Percentiles rank a stretch among this genome's conserved stretches.
Conservation (phyloP, 805 yeast species). For the Metschnikowia drakensbergensis region DNA sequence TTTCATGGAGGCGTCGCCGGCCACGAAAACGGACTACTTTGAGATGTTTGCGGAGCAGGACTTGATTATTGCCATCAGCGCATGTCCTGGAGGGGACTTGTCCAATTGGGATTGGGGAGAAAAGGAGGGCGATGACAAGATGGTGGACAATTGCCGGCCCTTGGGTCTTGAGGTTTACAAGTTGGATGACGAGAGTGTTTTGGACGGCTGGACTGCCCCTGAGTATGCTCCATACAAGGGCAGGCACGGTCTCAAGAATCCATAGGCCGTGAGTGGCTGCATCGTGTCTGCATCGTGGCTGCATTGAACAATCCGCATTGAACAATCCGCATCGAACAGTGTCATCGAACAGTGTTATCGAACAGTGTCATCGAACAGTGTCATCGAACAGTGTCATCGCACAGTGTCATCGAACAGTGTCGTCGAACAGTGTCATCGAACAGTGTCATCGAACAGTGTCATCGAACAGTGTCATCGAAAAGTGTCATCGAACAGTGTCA, state of each 20-base stretch:
- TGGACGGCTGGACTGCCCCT: constrained; percentile 51
- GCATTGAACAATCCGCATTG: no score
- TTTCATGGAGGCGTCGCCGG: constrained; percentile 69
- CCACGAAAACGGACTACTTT: constrained; percentile 54
- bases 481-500: no score
- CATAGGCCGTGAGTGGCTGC: background rate
- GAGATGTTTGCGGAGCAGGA: constrained; percentile 68
- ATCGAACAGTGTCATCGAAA: no score
- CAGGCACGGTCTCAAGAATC: constrained; percentile 47
- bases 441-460: no score
- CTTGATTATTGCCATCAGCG: constrained; percentile 57
- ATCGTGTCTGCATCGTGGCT: no score
- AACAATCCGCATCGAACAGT: no score
- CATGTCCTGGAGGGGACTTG: constrained; percentile 70
- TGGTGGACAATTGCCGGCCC: constrained; percentile 62
- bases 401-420: no score
- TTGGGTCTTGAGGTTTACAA: constrained; percentile 58
- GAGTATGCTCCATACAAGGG: constrained; percentile 51
- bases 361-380: no score
- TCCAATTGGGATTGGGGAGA: constrained; percentile 73
- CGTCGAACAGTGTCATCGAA: no score
- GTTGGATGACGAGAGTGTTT: constrained; percentile 43
- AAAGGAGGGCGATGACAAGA: constrained; percentile 43
- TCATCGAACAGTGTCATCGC: no score
- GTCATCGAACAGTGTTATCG: no score